phyloP scores from a whole-genome alignment of 148 eudicot genomes.

The Fagopyrum esculentum region DNA sequence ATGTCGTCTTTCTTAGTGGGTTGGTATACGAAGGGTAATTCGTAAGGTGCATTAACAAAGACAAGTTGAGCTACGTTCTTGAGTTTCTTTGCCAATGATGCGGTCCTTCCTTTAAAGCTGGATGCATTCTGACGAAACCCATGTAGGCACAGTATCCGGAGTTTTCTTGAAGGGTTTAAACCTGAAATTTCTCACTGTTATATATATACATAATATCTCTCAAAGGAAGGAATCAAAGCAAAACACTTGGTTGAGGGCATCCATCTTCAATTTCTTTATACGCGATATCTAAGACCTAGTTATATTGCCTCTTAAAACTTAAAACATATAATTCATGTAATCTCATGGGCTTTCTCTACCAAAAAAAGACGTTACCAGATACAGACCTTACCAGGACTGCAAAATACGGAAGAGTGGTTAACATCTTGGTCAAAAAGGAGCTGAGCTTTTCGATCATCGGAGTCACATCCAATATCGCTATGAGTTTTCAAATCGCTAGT shows the following conservation, averaged over 20 bases:
- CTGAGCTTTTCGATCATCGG: constrained; percentile 12
- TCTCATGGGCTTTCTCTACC: background rate
- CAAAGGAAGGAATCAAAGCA: no score
- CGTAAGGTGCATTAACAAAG: constrained; percentile 83
- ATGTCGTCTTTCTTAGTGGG: constrained; percentile 20
- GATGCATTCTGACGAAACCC: constrained; percentile 98
- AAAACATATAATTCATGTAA: background rate
- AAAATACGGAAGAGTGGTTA: constrained; percentile 6
- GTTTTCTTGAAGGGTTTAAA: constrained; percentile 46
- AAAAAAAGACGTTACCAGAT: background rate
- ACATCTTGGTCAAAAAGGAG: constrained; percentile 14
- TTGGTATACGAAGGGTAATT: constrained; percentile 80
- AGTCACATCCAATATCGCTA: constrained; percentile 16
- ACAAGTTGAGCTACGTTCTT: constrained; percentile 75
- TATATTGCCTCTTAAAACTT: background rate
- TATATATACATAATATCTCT: background rate
- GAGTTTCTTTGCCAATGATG: constrained; percentile 80
- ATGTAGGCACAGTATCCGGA: constrained; percentile 83
- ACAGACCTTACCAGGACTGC: constrained; percentile 41
- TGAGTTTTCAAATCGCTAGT: background rate
- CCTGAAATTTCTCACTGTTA: constrained; percentile 16
- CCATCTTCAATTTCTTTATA: no score
- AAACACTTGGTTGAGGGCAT: no score
- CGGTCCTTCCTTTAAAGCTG: constrained; percentile 83
- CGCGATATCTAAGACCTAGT: no score